A percentile compares a stretch with the other conserved stretches of the same genome.
phyloP scores from a whole-genome alignment of 2,329 filamentous ascomycete genomes.

The Fusarium guadeloupense region DNA sequence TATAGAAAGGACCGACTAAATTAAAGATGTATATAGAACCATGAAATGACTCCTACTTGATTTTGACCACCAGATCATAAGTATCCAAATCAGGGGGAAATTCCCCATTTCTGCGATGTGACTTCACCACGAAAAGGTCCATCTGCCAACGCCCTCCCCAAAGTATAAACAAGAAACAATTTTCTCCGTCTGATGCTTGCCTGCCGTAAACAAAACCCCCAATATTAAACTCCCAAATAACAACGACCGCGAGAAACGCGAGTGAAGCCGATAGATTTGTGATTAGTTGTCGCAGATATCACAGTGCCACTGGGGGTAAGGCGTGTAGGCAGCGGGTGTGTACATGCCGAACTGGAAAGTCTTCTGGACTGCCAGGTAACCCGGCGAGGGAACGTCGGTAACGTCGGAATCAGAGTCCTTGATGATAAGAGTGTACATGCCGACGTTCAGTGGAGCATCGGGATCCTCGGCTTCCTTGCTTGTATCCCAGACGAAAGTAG shows the following conservation, averaged over 20 bases:
- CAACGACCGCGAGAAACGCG: constrained; percentile 44
- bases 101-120: constrained; percentile 17
- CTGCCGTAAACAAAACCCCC: constrained; percentile 5
- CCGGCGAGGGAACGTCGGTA: constrained; percentile 61
- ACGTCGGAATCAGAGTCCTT: constrained; percentile 65
- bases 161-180: constrained; percentile 21
- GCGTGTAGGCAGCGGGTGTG: constrained; percentile 59
- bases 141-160: constrained; percentile 35
- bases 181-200: constrained; percentile 39
- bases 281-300: constrained; percentile 64
- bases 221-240: constrained; percentile 26
- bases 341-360: constrained; percentile 69
- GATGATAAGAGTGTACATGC: constrained; percentile 69
- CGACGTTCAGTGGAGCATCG: constrained; percentile 59
- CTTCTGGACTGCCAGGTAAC: constrained; percentile 62
- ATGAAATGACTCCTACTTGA: constrained; percentile 35
- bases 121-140: constrained; percentile 23
- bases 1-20: constrained; percentile 26
- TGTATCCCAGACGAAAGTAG: constrained; percentile 68
- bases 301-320: constrained; percentile 63
- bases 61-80: constrained; percentile 37
- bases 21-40: constrained; percentile 41
- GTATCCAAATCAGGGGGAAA: constrained; percentile 28
- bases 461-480: constrained; percentile 57
- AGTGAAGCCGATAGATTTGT: constrained; percentile 59